phyloP scores from a whole-genome alignment of 768 basidiomycete species.

The Leccinum rimulosum region DNA sequence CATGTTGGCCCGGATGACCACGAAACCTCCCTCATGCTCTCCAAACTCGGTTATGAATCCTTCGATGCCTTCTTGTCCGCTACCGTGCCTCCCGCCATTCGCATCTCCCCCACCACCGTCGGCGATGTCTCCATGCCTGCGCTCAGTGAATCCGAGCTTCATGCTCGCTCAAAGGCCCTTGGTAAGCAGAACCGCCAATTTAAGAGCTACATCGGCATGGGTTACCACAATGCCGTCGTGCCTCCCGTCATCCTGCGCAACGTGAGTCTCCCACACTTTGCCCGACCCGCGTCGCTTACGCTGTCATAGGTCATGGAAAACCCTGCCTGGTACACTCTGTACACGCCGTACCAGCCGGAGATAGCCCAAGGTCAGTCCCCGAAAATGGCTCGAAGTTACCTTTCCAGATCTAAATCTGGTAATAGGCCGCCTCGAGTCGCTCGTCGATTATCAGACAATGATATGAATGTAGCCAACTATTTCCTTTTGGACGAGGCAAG shows the following conservation, averaged over 20 bases:
- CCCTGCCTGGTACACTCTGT: constrained; percentile 97
- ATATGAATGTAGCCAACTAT: constrained; percentile 97
- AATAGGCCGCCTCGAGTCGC: constrained; percentile 88
- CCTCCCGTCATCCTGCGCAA: constrained; percentile 96
- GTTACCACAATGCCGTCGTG: constrained; percentile 92
- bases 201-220: constrained; percentile 97
- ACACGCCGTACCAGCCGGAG: constrained; percentile 96
- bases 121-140: constrained; percentile 68
- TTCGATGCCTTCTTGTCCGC: constrained; percentile 87
- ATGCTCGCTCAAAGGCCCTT: constrained; percentile 68
- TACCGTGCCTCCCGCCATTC: constrained; percentile 79
- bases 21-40: constrained; percentile 84
- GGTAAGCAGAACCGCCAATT: constrained; percentile 78
- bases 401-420: constrained; percentile 12
- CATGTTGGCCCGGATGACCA: constrained; percentile 89
- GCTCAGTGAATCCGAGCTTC: constrained; percentile 84
- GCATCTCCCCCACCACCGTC: constrained; percentile 59
- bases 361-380: constrained; percentile 82
- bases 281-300: constrained; percentile 4
- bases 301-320: constrained; percentile 79
- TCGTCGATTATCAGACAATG: constrained; percentile 98
- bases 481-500: constrained; percentile 95
- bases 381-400: background rate
- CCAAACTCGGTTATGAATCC: constrained; percentile 75
- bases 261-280: constrained; percentile 40